phyloP scores from a whole-genome alignment of 768 basidiomycete species.

The Amanita inopinata region DNA sequence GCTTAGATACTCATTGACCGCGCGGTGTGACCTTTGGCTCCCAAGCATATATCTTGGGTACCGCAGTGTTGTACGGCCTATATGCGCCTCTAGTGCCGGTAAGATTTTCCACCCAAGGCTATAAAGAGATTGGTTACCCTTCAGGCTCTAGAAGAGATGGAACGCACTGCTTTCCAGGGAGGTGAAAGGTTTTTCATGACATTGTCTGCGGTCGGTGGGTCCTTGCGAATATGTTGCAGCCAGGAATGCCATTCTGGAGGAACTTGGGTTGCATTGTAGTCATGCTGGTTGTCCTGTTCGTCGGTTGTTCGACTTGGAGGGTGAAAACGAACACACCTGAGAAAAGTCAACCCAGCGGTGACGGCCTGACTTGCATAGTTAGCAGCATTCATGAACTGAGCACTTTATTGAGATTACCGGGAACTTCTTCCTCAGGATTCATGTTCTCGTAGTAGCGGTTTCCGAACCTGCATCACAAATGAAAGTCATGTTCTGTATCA shows the following conservation, averaged over 20 bases:
- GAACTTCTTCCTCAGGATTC: conserved; percentile 79
- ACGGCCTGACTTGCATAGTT: conserved; percentile 47
- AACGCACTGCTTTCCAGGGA: conserved; percentile 74
- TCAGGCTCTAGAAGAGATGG: background rate
- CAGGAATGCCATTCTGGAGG: conserved; percentile 97
- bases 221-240: conserved; percentile 82
- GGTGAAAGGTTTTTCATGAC: conserved; percentile 62
- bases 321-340: conserved; percentile 42
- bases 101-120: conserved; percentile 84
- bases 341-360: conserved; percentile 95
- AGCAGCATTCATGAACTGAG: background rate
- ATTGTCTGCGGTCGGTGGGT: conserved; percentile 67
- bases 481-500: background rate
- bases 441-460: conserved; percentile 93
- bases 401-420: conserved; percentile 52
- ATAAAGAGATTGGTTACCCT: conserved; percentile 8
- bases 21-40: conserved; percentile 60
- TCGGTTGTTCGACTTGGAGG: background rate
- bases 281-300: conserved; percentile 39
- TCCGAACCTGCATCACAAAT: conserved; percentile 53
- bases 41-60: conserved; percentile 79
- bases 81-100: conserved; percentile 92
- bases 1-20: conserved; percentile 14
- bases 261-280: conserved; percentile 87
- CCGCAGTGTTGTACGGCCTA: conserved; percentile 79